These are phyloP conservation scores for Rhodofomes roseus DNA, from an alignment of 1,284 basidiomycete genomes.

Conservation along the genomic window DNA sequence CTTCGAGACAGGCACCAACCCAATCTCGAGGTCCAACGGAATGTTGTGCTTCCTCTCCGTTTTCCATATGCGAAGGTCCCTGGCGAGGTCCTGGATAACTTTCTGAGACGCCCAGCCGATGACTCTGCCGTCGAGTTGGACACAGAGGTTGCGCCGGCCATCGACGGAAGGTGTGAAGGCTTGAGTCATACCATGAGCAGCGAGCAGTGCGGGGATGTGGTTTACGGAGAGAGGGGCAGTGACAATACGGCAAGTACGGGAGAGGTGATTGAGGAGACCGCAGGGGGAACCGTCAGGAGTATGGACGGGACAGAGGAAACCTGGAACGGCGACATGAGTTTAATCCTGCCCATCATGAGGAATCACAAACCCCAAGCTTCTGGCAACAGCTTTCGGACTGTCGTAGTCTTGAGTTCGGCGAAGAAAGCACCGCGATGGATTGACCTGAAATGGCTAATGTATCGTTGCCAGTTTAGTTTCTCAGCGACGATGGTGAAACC, in stretches of 20 bases:
- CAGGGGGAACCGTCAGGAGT: conserved; percentile 98
- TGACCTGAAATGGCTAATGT: conserved; percentile 97
- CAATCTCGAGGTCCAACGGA: conserved; percentile 94
- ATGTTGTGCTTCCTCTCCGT: conserved; percentile 84
- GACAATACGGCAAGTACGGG: conserved; percentile 90
- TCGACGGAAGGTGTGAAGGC: conserved; percentile 77
- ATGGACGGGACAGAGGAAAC: conserved; percentile 98
- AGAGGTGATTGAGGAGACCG: conserved; percentile 96
- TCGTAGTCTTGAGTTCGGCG: conserved; percentile 97
- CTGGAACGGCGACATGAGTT: conserved; percentile 34
- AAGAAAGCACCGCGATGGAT: conserved; percentile 99
- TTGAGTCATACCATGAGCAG: conserved; percentile 93
- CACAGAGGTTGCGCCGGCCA: conserved; percentile 78
- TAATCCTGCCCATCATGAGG: not conserved
- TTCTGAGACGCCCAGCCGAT: conserved; percentile 91
- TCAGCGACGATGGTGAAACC: conserved; percentile 99
- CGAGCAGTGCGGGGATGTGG: conserved; percentile 81
- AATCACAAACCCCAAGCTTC: conserved; percentile 88
- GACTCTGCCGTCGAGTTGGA: conserved; percentile 93
- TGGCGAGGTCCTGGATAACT: conserved; percentile 80
- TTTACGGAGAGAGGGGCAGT: conserved; percentile 75
- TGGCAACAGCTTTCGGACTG: conserved; percentile 94
- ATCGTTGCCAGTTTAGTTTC: conserved; percentile 98
- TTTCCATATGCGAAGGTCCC: conserved; percentile 90
- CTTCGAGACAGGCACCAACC: conserved; percentile 84